A percentile compares a stretch with the other conserved stretches of the same genome.
phyloP scores from a whole-genome alignment of 306 rosid genomes.

The Glycine soja region DNA sequence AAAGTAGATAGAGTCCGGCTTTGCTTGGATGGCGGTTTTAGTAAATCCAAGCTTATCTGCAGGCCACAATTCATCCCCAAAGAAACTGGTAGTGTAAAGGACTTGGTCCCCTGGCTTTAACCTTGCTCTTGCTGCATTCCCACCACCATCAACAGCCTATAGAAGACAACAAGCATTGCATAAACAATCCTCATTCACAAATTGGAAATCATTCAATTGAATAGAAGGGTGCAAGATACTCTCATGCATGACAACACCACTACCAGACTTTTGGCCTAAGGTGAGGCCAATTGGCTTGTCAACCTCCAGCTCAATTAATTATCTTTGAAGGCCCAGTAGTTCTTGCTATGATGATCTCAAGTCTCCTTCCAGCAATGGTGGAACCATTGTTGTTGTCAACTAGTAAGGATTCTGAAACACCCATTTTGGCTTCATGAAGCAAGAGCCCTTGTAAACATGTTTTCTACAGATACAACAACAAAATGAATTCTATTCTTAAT shows the following conservation, averaged over 20 bases:
- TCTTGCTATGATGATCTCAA: slow-evolving; percentile 66
- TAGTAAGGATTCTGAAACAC: slow-evolving; percentile 52
- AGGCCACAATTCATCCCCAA: slow-evolving; percentile 99
- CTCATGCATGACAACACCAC: slow-evolving; percentile 81
- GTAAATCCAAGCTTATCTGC: slow-evolving; percentile 99
- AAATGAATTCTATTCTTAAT: not conserved
- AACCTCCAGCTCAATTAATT: slow-evolving; percentile 87
- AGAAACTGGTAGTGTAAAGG: slow-evolving; percentile 94
- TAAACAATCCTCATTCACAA: slow-evolving; percentile 36
- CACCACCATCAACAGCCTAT: slow-evolving; percentile 95
- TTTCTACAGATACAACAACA: slow-evolving; percentile 56
- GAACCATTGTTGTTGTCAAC: slow-evolving; percentile 45
- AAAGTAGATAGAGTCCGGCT: slow-evolving; percentile 94
- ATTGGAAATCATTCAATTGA: not conserved
- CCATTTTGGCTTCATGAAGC: slow-evolving; percentile 71
- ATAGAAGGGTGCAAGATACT: slow-evolving; percentile 37
- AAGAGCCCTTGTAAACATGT: slow-evolving; percentile 76
- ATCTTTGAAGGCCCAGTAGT: slow-evolving; percentile 90
- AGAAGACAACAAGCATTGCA: slow-evolving; percentile 27
- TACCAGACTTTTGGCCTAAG: slow-evolving; percentile 86
- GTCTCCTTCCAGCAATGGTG: slow-evolving; percentile 53
- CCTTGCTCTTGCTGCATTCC: slow-evolving; percentile 97
- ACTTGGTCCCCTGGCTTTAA: slow-evolving; percentile 91
- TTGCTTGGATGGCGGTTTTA: slow-evolving; percentile 94
- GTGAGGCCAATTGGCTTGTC: slow-evolving; percentile 99